Evolutionary conservation across 257 asterid genomes (phyloP), one percentile per base, ranked within the genome.

Genomic region (Linaria vulgaris): DNA sequence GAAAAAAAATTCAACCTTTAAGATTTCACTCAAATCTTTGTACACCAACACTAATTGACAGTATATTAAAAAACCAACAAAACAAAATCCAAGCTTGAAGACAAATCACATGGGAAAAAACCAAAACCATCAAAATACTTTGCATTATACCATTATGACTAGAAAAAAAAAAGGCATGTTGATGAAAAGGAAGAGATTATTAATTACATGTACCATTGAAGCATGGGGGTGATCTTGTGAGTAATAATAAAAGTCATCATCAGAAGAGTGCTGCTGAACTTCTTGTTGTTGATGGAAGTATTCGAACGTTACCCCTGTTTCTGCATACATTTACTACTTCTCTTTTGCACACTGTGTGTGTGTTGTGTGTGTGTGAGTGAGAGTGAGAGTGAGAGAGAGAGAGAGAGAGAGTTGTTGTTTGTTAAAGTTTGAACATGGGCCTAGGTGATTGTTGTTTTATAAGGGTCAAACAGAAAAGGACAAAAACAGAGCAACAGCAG

Each of bases 261-360:
- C 34, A 27, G 34, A n/a, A n/a, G n/a, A 37, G 20, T 72, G 82
- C 56, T 83, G 88, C 37, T 74, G 5, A 51, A 74, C 78, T 51
- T 67, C 79, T 45, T 79, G 67, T 70, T 66, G 70, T 52, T 44
- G 57, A 21, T 82, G 78, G 53, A 69, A 75, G 62, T 74, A 79
- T 37, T 82, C 80, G 39, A 70, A 74, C 77, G 64, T 67, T 49
- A 77, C 22, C 54, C 71, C 83, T 43, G 76, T 75, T 52, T 80
- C 86, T 6, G 86, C 78, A 73, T 74, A 83, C 88, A 83, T 77
- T 77, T 34, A 34, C 41, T 27, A 7, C 21, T 13, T 9, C 12
- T 17, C 49, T 34, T 48, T 54, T n/a, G n/a, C n/a, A n/a, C n/a
- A n/a, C n/a, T n/a, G n/a, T n/a, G n/a, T n/a, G n/a, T n/a, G n/a